Base-by-base conservation (phyloP, 306 rosid genomes). In the Psophocarpus tetragonolobus region DNA sequence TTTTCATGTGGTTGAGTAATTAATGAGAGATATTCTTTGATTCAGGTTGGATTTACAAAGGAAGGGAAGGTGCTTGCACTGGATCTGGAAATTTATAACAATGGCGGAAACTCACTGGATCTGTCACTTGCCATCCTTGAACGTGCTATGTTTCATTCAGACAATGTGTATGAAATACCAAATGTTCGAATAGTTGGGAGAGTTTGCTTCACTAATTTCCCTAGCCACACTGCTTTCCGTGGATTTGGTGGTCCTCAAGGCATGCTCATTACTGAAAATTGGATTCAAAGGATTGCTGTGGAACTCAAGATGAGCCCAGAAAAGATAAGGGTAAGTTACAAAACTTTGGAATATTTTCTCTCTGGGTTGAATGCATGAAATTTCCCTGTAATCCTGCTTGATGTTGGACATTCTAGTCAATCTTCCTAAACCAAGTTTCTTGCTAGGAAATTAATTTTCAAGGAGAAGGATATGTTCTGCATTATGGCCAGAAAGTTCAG, bases 171-270 rank as follows among this genome's bases (percentile, higher is more conserved):
- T 84, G 97, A 91, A 88, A 95, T 95, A 83, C 97, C 97, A 54
- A 92, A 95, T 83, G 68, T 95, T 87, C 91, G 96, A 84, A 81
- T 95, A 71, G 36, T 30, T 42, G 98, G 98, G 77, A 88, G 82
- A 83, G 97, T 82, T 67, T 95, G 98, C 85, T 90, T 88, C 87
- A 95, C 98, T 42, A 91, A 95, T 81, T 77, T 89, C 47, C 92
- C 98, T 42, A 88, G 95, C 76, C 84, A 95, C 87, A 95, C 98
- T 81, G 97, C 98, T 80, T 95, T 95, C 84, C 90, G 96, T 74
- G 98, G 98, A 67, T 95, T 92, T 84, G 98, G 98, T 84, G 97
- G 97, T 68, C 98, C 97, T 79, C 97, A 95, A 91, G 98, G 98
- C 76, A 88, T 95, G 97, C 85, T 95, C 65, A 89, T 95, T 85